Evolutionary conservation across 75 land plant species (phyloP).

Genomic region (Cryptomeria japonica): DNA sequence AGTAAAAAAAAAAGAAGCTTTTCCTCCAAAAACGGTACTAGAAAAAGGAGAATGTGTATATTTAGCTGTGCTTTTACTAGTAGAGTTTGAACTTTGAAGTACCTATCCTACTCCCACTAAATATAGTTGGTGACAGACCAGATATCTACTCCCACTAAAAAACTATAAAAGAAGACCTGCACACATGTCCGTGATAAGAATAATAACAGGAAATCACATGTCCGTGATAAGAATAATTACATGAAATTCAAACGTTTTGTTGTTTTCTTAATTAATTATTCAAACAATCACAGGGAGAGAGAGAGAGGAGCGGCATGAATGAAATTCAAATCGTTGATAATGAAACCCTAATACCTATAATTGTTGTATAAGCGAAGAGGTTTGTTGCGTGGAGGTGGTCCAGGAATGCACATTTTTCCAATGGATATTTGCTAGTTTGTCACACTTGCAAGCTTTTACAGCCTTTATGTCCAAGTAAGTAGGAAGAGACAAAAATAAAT

Average conservation of each 20-base stretch:
- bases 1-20: too few species aligned
- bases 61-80: not conserved
- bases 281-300: not conserved
- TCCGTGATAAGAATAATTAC: constrained; percentile 1
- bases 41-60: too few species aligned
- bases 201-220: not conserved
- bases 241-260: not conserved
- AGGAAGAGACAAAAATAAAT: not conserved
- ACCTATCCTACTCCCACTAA: not conserved
- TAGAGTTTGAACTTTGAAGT: too few species aligned
- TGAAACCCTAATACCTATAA: not conserved
- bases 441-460: not conserved
- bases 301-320: not conserved
- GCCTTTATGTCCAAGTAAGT: not conserved
- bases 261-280: not conserved
- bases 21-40: too few species aligned
- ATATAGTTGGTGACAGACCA: not conserved
- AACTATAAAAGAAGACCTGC: not conserved
- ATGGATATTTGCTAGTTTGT: not conserved
- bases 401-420: not conserved
- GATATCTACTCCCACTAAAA: not conserved
- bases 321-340: not conserved
- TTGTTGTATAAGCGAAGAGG: not conserved
- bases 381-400: not conserved
- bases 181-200: not conserved